These are phyloP conservation scores for Fusarium guadeloupense DNA, from an alignment of 2,329 filamentous ascomycete genomes.

Conservation along the genomic window DNA sequence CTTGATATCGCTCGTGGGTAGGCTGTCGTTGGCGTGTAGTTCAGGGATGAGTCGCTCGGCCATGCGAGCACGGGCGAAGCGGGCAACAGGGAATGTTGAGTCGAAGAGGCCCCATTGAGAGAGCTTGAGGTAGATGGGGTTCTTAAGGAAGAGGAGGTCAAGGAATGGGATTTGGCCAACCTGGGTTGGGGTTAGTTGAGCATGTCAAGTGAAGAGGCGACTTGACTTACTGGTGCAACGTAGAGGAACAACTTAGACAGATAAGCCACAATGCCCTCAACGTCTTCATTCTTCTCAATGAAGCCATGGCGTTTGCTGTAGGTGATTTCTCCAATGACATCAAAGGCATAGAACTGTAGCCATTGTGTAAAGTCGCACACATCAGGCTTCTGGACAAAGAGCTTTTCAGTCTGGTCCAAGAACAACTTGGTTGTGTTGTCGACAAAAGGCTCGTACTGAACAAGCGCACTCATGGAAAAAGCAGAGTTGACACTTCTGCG, in stretches of 20 bases:
- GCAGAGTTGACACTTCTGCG: slow-evolving; percentile 78
- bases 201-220: fast-evolving
- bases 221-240: slow-evolving; percentile 67
- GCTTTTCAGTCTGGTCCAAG: slow-evolving; percentile 66
- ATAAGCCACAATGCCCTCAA: slow-evolving; percentile 77
- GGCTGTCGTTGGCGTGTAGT: slow-evolving; percentile 42
- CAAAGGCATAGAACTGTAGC: slow-evolving; percentile 85
- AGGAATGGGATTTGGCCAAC: slow-evolving; percentile 79
- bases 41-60: slow-evolving; percentile 67
- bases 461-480: slow-evolving; percentile 79
- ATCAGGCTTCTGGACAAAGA: slow-evolving; percentile 58
- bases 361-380: slow-evolving; percentile 70
- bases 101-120: slow-evolving; percentile 74
- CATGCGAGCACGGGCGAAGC: slow-evolving; percentile 75
- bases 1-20: slow-evolving; percentile 49
- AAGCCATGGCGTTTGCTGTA: slow-evolving; percentile 81
- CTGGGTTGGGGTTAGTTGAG: slow-evolving; percentile 45
- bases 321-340: slow-evolving; percentile 81
- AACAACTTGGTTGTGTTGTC: slow-evolving; percentile 79
- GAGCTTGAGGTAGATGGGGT: slow-evolving; percentile 74
- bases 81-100: slow-evolving; percentile 75
- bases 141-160: slow-evolving; percentile 76
- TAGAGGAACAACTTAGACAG: slow-evolving; percentile 73
- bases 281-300: slow-evolving; percentile 76
- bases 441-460: slow-evolving; percentile 83